Conservation (phyloP, 2,329 filamentous ascomycete species). For the Pleoardoris graminearum region DNA sequence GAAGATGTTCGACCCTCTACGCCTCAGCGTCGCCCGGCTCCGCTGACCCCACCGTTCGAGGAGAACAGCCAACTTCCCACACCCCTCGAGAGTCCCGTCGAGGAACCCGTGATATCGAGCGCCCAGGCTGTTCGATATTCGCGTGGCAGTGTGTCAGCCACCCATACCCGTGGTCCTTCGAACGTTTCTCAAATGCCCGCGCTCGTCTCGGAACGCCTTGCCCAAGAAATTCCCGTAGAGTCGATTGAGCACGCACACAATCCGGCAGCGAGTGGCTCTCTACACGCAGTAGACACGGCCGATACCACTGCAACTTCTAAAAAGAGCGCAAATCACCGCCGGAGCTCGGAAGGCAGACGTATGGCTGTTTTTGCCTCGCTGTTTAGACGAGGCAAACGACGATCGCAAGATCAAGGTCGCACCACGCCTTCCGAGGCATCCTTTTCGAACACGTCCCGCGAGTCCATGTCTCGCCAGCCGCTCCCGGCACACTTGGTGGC, state of each 20-base stretch:
- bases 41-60: conserved; percentile 23
- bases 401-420: conserved; percentile 53
- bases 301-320: conserved; percentile 37
- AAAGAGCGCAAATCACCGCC: conserved; percentile 28
- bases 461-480: conserved; percentile 71
- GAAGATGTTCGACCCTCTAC: conserved; percentile 52
- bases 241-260: conserved; percentile 45
- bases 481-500: conserved; percentile 55
- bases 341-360: conserved; percentile 43
- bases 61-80: conserved; percentile 37
- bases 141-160: conserved; percentile 50
- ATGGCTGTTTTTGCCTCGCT: conserved; percentile 56
- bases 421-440: conserved; percentile 66
- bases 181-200: conserved; percentile 59
- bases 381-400: conserved; percentile 67
- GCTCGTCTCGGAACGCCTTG: conserved; percentile 48
- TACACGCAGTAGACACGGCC: conserved; percentile 37
- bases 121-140: conserved; percentile 55
- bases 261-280: conserved; percentile 36
- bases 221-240: conserved; percentile 44
- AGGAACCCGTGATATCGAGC: conserved; percentile 54
- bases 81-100: conserved; percentile 48
- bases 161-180: conserved; percentile 53
- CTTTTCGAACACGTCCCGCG: conserved; percentile 87
- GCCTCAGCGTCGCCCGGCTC: conserved; percentile 28